Conservation (phyloP, 1,139 yeast species). For the Arxiozyma heterogenica region DNA sequence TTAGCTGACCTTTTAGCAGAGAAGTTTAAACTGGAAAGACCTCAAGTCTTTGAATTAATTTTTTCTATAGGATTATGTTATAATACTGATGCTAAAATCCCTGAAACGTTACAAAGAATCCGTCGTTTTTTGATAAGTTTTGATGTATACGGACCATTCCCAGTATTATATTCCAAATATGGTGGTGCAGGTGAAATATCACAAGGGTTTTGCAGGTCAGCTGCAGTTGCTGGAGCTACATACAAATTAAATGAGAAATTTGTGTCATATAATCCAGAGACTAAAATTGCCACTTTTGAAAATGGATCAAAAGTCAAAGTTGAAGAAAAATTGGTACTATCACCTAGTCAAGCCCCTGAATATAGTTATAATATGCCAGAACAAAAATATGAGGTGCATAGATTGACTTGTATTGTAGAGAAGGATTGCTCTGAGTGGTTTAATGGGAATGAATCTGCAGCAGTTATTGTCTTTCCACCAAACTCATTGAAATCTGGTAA, state of each 20-base stretch:
- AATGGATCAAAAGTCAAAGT: conserved; percentile 72
- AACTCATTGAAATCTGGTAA: conserved; percentile 62
- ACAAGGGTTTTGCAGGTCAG: conserved; percentile 95
- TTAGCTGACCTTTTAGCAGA: conserved; percentile 49
- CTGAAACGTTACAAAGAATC: conserved; percentile 69
- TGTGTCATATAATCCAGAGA: conserved; percentile 51
- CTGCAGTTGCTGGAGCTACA: conserved; percentile 96
- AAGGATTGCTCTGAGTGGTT: conserved; percentile 91
- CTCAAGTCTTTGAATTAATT: conserved; percentile 74
- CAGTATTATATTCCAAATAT: conserved; percentile 82
- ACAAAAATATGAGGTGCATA: conserved; percentile 48
- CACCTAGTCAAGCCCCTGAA: conserved; percentile 63
- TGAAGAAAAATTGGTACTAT: conserved; percentile 62
- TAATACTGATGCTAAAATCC: conserved; percentile 50
- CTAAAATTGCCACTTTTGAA: conserved; percentile 59
- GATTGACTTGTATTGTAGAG: conserved; percentile 74
- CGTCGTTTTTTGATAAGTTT: conserved; percentile 77
- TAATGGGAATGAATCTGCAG: conserved; percentile 70
- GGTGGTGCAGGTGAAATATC: conserved; percentile 96
- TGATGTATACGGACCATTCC: conserved; percentile 90
- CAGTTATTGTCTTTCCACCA: conserved; percentile 92
- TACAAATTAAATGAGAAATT: conserved; percentile 70
- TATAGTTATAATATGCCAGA: conserved; percentile 31
- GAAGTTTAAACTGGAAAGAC: conserved; percentile 59
- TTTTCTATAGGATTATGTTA: conserved; percentile 78